These are phyloP conservation scores for Pseudocercospora fuligena DNA, from an alignment of 2,329 filamentous ascomycete genomes.

Conservation along the genomic window DNA sequence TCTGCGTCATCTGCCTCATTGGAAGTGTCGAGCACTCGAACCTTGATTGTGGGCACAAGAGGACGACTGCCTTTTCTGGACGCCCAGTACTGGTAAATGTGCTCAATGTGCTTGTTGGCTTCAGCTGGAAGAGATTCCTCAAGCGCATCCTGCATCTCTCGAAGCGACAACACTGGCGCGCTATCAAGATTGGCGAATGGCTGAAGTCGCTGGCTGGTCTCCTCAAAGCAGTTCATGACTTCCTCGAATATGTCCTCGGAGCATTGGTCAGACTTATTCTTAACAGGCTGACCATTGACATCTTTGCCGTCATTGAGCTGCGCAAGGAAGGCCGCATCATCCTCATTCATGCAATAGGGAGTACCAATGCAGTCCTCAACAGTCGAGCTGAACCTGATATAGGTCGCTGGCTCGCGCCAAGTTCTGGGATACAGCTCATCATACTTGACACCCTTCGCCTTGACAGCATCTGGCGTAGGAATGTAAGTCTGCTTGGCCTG, in stretches of 20 bases:
- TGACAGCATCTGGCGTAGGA: slow-evolving; percentile 68
- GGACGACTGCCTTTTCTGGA: slow-evolving; percentile 70
- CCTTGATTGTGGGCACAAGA: slow-evolving; percentile 78
- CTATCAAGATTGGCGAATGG: slow-evolving; percentile 91
- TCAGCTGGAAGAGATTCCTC: slow-evolving; percentile 59
- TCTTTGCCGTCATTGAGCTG: slow-evolving; percentile 79
- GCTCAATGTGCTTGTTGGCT: slow-evolving; percentile 68
- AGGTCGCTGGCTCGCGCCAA: slow-evolving; percentile 85
- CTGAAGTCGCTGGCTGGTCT: slow-evolving; percentile 79
- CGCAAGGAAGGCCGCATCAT: slow-evolving; percentile 85
- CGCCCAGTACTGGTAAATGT: slow-evolving; percentile 91
- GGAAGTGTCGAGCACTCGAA: slow-evolving; percentile 76
- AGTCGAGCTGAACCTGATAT: slow-evolving; percentile 97
- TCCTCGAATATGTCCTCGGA: slow-evolving; percentile 92
- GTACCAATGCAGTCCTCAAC: slow-evolving; percentile 93
- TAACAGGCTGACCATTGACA: slow-evolving; percentile 41
- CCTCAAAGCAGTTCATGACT: slow-evolving; percentile 94
- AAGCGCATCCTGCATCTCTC: slow-evolving; percentile 66
- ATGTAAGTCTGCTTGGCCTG: slow-evolving; percentile 67
- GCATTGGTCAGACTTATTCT: slow-evolving; percentile 61
- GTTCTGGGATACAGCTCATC: slow-evolving; percentile 80
- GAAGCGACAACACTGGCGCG: slow-evolving; percentile 70
- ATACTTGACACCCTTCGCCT: slow-evolving; percentile 73
- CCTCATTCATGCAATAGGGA: slow-evolving; percentile 91
- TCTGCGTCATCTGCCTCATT: slow-evolving; percentile 94